These are phyloP conservation scores for Zasmidium citrigriseum DNA, from an alignment of 2,329 filamentous ascomycete species.

Conservation along the genomic window DNA sequence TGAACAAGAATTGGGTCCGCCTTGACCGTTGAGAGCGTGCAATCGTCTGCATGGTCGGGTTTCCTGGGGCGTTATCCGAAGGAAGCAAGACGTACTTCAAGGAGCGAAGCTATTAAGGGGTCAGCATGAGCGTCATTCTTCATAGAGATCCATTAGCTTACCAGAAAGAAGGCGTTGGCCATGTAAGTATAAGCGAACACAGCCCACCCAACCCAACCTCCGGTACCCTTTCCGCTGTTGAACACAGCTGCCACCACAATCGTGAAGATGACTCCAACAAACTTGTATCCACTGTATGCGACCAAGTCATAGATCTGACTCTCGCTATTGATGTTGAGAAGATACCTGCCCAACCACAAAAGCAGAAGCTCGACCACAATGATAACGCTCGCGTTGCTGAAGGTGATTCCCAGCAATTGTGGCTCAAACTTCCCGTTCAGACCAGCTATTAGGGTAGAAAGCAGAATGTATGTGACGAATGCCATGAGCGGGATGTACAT, in stretches of 20 bases:
- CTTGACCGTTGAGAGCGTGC: slow-evolving; percentile 83
- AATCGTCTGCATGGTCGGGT: slow-evolving; percentile 69
- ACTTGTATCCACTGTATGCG: slow-evolving; percentile 98
- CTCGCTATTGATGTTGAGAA: slow-evolving; percentile 90
- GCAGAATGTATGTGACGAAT: slow-evolving; percentile 92
- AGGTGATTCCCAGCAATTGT: slow-evolving; percentile 86
- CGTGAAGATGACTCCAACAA: slow-evolving; percentile 92
- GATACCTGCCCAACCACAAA: slow-evolving; percentile 88
- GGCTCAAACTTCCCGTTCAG: slow-evolving; percentile 90
- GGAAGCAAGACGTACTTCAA: slow-evolving; percentile 94
- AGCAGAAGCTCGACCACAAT: slow-evolving; percentile 86
- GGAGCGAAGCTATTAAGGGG: slow-evolving; percentile 71
- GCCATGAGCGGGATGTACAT: slow-evolving; percentile 99
- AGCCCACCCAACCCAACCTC: slow-evolving; percentile 84
- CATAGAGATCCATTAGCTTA: slow-evolving; percentile 43
- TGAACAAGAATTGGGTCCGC: slow-evolving; percentile 86
- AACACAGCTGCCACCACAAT: slow-evolving; percentile 76
- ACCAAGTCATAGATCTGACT: slow-evolving; percentile 91
- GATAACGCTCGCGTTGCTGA: slow-evolving; percentile 78
- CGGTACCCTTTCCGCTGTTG: slow-evolving; percentile 77
- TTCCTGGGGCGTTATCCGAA: slow-evolving; percentile 67
- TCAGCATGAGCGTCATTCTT: slow-evolving; percentile 10
- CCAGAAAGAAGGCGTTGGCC: slow-evolving; percentile 93
- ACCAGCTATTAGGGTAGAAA: slow-evolving; percentile 87
- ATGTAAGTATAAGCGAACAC: slow-evolving; percentile 90